phyloP scores from a whole-genome alignment of 192 early-diverging fungal species.

The Backusella psychrophila region DNA sequence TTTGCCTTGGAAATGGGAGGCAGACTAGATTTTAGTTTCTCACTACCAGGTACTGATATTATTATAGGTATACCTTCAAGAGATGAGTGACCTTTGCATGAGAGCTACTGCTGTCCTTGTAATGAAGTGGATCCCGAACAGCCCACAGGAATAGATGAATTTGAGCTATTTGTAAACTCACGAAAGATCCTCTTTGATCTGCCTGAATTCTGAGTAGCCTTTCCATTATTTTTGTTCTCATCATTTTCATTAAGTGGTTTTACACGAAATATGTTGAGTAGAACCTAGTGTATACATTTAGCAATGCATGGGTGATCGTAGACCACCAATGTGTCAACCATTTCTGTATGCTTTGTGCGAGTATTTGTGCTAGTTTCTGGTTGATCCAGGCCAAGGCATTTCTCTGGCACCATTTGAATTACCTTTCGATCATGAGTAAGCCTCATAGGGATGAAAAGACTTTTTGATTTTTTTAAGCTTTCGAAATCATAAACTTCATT shows the following conservation, averaged over 20 bases:
- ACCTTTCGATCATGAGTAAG: neutral
- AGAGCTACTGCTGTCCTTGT: neutral
- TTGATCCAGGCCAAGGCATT: neutral
- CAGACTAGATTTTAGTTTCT: neutral
- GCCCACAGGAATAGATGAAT: neutral
- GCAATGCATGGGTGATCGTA: neutral
- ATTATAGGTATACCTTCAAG: neutral
- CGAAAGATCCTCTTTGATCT: neutral
- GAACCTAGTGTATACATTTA: neutral
- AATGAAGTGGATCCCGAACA: neutral
- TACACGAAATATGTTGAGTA: neutral
- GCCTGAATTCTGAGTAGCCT: neutral
- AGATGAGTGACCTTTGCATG: neutral
- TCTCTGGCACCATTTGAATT: neutral
- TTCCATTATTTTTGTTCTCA: neutral
- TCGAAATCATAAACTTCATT: neutral
- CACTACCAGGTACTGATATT: neutral
- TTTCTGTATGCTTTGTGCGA: neutral
- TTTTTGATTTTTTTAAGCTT: neutral
- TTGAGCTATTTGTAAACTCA: neutral
- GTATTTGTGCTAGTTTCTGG: neutral
- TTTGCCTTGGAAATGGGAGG: neutral
- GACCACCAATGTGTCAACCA: neutral
- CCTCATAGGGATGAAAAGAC: neutral
- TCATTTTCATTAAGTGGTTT: neutral